phyloP scores from a whole-genome alignment of 225 moss, liverwort and hornwort species.

The Physcomitrium patens region DNA sequence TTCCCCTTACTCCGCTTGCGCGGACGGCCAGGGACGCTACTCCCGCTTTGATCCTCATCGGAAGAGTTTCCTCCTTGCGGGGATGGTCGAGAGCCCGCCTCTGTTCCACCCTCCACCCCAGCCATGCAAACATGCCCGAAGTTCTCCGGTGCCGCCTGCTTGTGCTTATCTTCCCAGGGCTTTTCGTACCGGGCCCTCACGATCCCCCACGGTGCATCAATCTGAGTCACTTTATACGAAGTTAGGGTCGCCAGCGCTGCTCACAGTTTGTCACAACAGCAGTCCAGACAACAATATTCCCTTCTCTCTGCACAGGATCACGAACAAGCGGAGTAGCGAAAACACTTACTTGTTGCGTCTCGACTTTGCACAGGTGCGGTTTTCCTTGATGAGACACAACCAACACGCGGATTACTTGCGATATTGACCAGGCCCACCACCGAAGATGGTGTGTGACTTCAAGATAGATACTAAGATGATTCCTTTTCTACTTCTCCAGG shows the following conservation, averaged over 20 bases:
- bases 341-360: constrained; percentile 55
- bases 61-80: constrained; percentile 73
- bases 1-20: constrained; percentile 64
- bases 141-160: constrained; percentile 30
- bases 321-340: constrained; percentile 31
- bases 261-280: constrained; percentile 33
- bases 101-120: constrained; percentile 73
- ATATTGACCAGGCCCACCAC: constrained; percentile 61
- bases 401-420: constrained; percentile 38
- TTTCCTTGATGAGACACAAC: constrained; percentile 36
- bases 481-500: constrained; percentile 31
- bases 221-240: constrained; percentile 66
- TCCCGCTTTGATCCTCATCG: constrained; percentile 94
- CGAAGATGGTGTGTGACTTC: constrained; percentile 31
- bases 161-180: constrained; percentile 46
- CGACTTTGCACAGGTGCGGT: constrained; percentile 26
- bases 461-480: constrained; percentile 36
- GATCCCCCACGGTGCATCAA: constrained; percentile 67
- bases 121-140: constrained; percentile 89
- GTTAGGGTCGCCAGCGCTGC: constrained; percentile 59
- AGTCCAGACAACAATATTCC: not conserved
- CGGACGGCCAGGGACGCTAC: constrained; percentile 73
- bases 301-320: not conserved
- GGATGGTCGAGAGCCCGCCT: constrained; percentile 48
- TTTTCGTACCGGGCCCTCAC: constrained; percentile 53